phyloP scores from a whole-genome alignment of 1,284 basidiomycete genomes.

The Malassezia equina region DNA sequence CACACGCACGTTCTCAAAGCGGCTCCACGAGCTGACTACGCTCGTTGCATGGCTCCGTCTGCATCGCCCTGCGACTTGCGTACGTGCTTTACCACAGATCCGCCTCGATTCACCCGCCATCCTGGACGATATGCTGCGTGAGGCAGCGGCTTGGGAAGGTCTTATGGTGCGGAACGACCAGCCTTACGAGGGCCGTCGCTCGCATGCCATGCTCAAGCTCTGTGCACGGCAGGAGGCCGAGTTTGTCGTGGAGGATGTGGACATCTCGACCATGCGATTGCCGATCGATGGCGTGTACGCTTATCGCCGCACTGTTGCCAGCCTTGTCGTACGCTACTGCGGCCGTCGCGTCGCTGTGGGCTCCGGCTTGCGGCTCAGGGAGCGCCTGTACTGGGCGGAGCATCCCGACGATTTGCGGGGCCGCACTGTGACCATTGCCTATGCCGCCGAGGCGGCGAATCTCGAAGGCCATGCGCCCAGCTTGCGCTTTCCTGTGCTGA shows the following conservation, averaged over 20 bases:
- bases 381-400: conserved; percentile 25
- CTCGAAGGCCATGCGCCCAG: conserved; percentile 9
- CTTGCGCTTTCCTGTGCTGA: conserved; percentile 32
- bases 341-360: conserved; percentile 26
- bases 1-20: conserved; percentile 16
- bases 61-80: conserved; percentile 1
- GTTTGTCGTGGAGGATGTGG: conserved; percentile 22
- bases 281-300: conserved; percentile 23
- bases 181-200: conserved; percentile 29
- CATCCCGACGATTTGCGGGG: conserved; percentile 24
- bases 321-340: conserved; percentile 19
- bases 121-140: conserved; percentile 14
- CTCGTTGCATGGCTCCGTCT: conserved; percentile 13
- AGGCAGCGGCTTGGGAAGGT: conserved; percentile 30
- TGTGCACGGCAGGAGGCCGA: conserved; percentile 32
- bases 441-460: conserved; percentile 1
- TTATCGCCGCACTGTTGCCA: conserved; percentile 22
- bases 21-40: conserved; percentile 14
- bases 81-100: conserved; percentile 23
- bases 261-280: conserved; percentile 24
- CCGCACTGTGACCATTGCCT: conserved; percentile 29
- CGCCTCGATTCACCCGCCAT: conserved; percentile 5
- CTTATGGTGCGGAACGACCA: conserved; percentile 24
- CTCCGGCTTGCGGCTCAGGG: conserved; percentile 25
- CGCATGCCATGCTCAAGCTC: conserved; percentile 25